Base-by-base conservation (phyloP, 495 filamentous ascomycete genomes). In the Daldinia bambusicola region DNA sequence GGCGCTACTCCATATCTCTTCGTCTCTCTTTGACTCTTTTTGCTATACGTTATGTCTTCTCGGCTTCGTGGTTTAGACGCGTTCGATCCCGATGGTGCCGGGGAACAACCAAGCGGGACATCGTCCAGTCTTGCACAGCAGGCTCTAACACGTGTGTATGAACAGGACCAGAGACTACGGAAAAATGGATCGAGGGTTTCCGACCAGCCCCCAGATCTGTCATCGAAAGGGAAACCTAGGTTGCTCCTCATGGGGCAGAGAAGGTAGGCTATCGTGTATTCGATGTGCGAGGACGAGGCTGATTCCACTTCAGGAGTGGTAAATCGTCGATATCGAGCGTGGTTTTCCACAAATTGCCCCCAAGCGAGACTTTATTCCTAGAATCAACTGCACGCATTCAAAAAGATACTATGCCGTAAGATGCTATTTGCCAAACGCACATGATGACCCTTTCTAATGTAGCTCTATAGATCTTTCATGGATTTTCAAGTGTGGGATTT, bases 401-500 rank as follows among this genome's bases (percentile, higher is more conserved):
- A 74, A 97, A 95, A 76, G 93, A 97, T 67, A 91, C 91, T 1
- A 92, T 97, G 77, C 93, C 94, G 93, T 97, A 75, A 70, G 81
- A 18, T 41, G 12, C 53, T 53, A 12, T 4, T n/a, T 45, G 31
- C 18, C 34, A 38, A 43, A 18, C 22, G 38, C 4, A 20, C 45
- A 3, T 14, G 41, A 16, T 22, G 32, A 32, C 50, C 43, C 14
- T 37, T 31, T 40, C 57, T 51, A 41, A 70, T 30, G 13, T 41
- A 22, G 13, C 32, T 6, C 31, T 31, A 41, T 63, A 97, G 95
- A 75, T 97, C 95, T 6, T 98, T 99, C 72, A 97, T 98, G 93
- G 94, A 98, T 74, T 97, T 99, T 75, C 94, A 98, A 76, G 92
- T 98, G 34, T 97, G 93, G 93, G 95, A 99, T 75, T 93, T 99